These are phyloP conservation scores for Leucaena leucocephala DNA, from an alignment of 306 rosid genomes.

Conservation along the genomic window DNA sequence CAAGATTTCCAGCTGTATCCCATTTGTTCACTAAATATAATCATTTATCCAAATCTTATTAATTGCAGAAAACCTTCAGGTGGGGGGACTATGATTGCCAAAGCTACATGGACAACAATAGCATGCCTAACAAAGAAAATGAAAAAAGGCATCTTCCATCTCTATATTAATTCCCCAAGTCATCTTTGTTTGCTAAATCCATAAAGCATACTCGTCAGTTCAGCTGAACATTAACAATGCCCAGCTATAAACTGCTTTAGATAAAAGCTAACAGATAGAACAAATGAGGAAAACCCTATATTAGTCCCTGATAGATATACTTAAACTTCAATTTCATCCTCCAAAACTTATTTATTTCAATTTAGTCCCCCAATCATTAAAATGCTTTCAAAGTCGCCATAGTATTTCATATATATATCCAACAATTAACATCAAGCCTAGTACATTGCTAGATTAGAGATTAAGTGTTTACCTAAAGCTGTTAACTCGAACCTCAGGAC, in stretches of 20 bases:
- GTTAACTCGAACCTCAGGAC: not conserved
- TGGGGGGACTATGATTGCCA: not conserved
- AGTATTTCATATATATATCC: not conserved
- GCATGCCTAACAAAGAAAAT: not conserved
- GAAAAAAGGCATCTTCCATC: not conserved
- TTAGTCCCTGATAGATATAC: not conserved
- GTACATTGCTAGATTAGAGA: not conserved
- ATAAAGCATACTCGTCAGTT: constrained; percentile 24
- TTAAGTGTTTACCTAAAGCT: not conserved
- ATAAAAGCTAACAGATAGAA: not conserved
- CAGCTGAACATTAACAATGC: constrained; percentile 23
- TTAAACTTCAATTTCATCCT: not conserved
- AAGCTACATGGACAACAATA: constrained; percentile 28
- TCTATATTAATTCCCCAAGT: constrained; percentile 36
- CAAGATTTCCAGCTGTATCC: constrained; percentile 2
- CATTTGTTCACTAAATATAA: constrained; percentile 5
- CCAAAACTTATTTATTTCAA: not conserved
- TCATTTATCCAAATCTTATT: constrained; percentile 1
- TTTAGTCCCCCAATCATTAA: not conserved
- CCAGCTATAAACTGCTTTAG: constrained; percentile 24
- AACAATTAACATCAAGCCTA: not conserved
- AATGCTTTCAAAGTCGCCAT: not conserved
- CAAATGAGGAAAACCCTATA: not conserved
- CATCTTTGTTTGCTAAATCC: constrained; percentile 12
- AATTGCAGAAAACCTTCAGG: not conserved